Evolutionary conservation across 805 yeast species (phyloP).

Genomic region (Yarrowia sp.): DNA sequence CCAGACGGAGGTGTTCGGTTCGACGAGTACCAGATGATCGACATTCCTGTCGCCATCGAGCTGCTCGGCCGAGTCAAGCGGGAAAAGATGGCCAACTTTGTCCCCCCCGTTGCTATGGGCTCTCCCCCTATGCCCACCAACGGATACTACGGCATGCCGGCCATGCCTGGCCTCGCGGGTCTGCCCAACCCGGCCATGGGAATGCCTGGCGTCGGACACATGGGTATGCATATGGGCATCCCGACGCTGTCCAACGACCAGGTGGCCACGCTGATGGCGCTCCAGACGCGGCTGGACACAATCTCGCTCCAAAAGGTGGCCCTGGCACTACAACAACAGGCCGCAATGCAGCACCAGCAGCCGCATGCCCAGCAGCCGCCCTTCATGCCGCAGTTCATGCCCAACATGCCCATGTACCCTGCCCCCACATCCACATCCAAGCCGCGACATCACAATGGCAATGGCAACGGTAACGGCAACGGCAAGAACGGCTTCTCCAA

Average conservation of each 20-base stretch:
- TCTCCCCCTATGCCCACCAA: slow-evolving; percentile 8
- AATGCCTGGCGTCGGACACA: neutral
- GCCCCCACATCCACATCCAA: neutral
- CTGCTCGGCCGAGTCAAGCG: slow-evolving; percentile 42
- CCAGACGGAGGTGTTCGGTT: slow-evolving; percentile 61
- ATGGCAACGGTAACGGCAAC: neutral
- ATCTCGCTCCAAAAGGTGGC: slow-evolving; percentile 68
- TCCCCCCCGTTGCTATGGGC: neutral
- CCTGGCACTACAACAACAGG: slow-evolving; percentile 34
- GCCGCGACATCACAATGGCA: slow-evolving; percentile 2
- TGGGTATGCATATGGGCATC: neutral
- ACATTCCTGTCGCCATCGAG: slow-evolving; percentile 62
- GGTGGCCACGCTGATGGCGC: slow-evolving; percentile 32
- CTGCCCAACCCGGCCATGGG: slow-evolving; percentile 20
- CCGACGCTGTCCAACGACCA: slow-evolving; percentile 5
- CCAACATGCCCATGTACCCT: neutral
- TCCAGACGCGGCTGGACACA: slow-evolving; percentile 76
- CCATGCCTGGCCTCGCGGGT: neutral
- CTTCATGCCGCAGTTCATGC: slow-evolving; percentile 3
- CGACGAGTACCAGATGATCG: slow-evolving; percentile 77
- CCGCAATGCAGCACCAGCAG: slow-evolving; percentile 18
- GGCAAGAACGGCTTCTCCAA: neutral
- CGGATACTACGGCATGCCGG: slow-evolving; percentile 6
- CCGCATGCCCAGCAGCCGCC: neutral
- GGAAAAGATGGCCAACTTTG: neutral